Base-by-base conservation (phyloP, 23 red algal genomes). In the Gracilaria gracilis region DNA sequence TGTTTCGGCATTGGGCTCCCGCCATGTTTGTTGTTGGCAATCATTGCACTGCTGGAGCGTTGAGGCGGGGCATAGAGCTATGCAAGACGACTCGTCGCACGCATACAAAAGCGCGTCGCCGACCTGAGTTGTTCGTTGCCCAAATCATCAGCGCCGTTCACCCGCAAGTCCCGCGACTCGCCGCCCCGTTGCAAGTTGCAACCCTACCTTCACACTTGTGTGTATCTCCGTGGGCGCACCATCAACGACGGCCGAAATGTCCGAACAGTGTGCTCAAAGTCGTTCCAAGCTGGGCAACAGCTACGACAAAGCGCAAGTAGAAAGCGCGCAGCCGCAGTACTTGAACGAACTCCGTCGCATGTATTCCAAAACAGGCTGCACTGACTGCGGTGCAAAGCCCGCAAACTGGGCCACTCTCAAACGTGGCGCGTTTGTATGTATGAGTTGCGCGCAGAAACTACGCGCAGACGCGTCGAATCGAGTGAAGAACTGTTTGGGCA, bases 371-470 rank as follows among this genome's bases (percentile, higher is more conserved):
- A 92, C 19, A 39, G 38, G 23, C 3, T 92, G 88, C 47, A 77
- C 57, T 14, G 78, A 92, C 49, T 92, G 88, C 64, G 78, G 78
- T n/a, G 27, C 88, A 42, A 69, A 46, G 46, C 64, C 75, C 0
- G 88, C 80, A 1, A 83, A 82, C 47, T 92, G 88, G 88, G 77
- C 78, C 13, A 92, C 88, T 48, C 39, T 92, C 9, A 92, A 92
- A 33, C 61, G 88, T 29, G 88, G 31, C 40, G 33, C 61, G 42
- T 92, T 92, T 46, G 88, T 92, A 2, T 92, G 88, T 31, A 81
- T 92, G 15, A 70, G 82, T 31, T 92, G 88, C 42, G 88, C 88
- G 15, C 88, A 92, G 39, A 84, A 67, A 69, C 61, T 92, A 57
- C 51, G 88, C 25, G 88, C 88, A 46, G 88, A 92, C 36, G 88